Base-by-base conservation (phyloP, 352 stramenopile species). In the Hyaloperonospora arabidopsidis region DNA sequence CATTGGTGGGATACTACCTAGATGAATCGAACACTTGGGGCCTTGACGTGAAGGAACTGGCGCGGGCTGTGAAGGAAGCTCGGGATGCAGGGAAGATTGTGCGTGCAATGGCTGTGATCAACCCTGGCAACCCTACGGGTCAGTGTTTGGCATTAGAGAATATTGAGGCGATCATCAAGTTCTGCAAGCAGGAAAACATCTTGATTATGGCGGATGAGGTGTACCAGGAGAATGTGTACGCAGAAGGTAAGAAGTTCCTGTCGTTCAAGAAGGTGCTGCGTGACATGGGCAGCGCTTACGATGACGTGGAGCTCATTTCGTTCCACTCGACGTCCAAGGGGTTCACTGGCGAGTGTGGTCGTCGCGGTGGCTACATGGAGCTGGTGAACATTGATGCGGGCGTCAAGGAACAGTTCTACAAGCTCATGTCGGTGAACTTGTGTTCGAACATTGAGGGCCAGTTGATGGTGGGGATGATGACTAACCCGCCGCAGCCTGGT, bases 181-280 rank as follows among this genome's bases (percentile, higher is more conserved):
- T 99, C 57, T 98, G 95, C 72, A 78, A 88, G 54, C 68, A 92
- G 46, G 78, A 99, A 57, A 82, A 95, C 51, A 79, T 99, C 29
- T 79, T 98, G 29, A 76, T 99, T 44, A 68, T 99, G 50, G 95
- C 96, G 1, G 97, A 99, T 64, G 96, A 99, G 73, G 97, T 99
- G 17, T 99, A 99, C 74, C 97, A 99, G 67, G 95, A 98, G 66
- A 99, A 99, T 79, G 93, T 99, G 45, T 99, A 98, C 67, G 82
- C 86, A 12, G 68, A 93, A 19, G 81, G 85, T 50, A 91, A 95
- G 63, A 57, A 80, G 54, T 99, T 99, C 61, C 75, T 94, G 49
- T 98, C 88, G 52, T 97, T 97, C 73, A 96, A 96, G 63, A 97
- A 97, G 53, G 81, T 97, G 44, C 77, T 95, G 52, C 83, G 82